These are phyloP conservation scores for Hippophae gyantsensis DNA, from an alignment of 306 rosid species.

Conservation along the genomic window DNA sequence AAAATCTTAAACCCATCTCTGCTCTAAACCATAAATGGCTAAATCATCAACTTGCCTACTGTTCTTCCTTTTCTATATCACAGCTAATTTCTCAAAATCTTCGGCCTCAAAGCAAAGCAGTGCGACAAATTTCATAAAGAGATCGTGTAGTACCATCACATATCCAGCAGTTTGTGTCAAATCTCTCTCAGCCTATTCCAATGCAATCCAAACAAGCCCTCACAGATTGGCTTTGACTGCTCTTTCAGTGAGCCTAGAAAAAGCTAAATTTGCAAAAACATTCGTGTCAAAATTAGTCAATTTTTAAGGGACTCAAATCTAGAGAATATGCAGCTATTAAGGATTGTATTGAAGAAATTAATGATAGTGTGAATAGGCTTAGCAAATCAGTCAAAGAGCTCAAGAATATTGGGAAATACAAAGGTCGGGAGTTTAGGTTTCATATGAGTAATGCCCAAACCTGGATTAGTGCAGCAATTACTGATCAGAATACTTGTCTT, in stretches of 20 bases:
- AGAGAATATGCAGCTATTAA: constrained; percentile 30
- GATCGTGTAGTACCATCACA: constrained; percentile 2
- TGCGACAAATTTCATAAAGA: constrained; percentile 3
- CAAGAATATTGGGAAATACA: constrained; percentile 15
- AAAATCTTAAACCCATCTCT: constrained; percentile 14
- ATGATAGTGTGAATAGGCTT: constrained; percentile 33
- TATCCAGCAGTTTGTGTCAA: constrained; percentile 22
- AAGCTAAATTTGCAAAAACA: constrained; percentile 14
- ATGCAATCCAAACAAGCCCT: constrained; percentile 26
- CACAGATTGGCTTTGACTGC: constrained; percentile 37
- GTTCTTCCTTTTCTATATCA: constrained; percentile 8
- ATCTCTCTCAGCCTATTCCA: constrained; percentile 29
- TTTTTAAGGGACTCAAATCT: constrained; percentile 22
- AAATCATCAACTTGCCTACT: constrained; percentile 10
- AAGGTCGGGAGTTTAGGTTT: constrained; percentile 26
- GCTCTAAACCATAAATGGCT: constrained; percentile 28
- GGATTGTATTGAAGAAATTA: constrained; percentile 36
- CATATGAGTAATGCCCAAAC: constrained; percentile 53
- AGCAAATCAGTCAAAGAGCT: constrained; percentile 33
- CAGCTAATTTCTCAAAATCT: constrained; percentile 3
- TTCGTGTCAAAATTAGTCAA: constrained; percentile 21
- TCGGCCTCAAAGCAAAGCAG: background rate
- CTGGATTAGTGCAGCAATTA: constrained; percentile 74
- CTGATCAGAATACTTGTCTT: constrained; percentile 51
- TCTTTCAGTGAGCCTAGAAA: constrained; percentile 28